A percentile compares a stretch with the other conserved stretches of the same genome.
Conservation (phyloP, 805 yeast genomes). For the Saccharomycopsis sp. region DNA sequence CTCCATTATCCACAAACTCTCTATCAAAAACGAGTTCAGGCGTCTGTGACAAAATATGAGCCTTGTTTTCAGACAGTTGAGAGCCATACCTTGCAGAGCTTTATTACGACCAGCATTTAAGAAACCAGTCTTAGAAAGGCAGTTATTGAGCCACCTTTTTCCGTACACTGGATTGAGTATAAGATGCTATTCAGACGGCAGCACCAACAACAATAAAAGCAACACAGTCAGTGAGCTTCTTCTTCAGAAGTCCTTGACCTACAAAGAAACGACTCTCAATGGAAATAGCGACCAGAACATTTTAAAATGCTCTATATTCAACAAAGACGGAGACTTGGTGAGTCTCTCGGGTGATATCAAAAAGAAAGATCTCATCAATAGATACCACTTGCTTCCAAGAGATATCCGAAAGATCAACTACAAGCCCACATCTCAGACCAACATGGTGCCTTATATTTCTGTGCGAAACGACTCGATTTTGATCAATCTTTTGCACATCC, state of each 20-base stretch:
- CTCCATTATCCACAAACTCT: background rate
- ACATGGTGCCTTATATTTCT: constrained; percentile 84
- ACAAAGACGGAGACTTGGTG: constrained; percentile 57
- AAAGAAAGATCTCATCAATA: constrained; percentile 61
- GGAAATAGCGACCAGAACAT: background rate
- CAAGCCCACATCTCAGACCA: constrained; percentile 48
- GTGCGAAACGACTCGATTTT: constrained; percentile 74
- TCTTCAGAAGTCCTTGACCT: constrained; percentile 12
- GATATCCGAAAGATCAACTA: constrained; percentile 73
- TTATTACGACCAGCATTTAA: background rate
- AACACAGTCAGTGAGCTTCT: constrained; percentile 8
- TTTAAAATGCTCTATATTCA: constrained; percentile 65
- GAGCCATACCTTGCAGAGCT: background rate
- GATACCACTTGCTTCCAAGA: constrained; percentile 74
- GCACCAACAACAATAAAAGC: background rate
- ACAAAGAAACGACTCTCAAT: constrained; percentile 5
- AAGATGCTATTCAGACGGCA: background rate
- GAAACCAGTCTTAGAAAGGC: no score
- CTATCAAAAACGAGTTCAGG: background rate
- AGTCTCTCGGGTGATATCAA: constrained; percentile 70
- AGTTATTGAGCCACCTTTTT: no score
- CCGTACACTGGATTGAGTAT: no score
- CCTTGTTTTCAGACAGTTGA: background rate
- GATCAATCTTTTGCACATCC: constrained; percentile 77
- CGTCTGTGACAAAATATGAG: background rate